Evolutionary conservation across 139 green algal species (phyloP).

Genomic region (Eudorina sp.): DNA sequence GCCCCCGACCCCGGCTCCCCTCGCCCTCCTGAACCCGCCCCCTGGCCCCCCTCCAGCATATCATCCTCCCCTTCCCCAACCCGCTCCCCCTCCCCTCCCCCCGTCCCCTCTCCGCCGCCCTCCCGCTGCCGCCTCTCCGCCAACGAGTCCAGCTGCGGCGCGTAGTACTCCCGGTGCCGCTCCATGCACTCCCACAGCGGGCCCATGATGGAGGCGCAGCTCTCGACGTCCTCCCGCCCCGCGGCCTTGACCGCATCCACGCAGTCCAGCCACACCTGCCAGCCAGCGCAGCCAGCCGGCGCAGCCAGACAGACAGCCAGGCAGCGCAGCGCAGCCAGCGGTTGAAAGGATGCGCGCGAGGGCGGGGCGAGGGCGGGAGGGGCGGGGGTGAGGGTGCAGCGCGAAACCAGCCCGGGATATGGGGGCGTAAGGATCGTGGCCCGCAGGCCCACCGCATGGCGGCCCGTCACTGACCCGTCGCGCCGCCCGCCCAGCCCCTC

Average conservation of each 20-base stretch:
- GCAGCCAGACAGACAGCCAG: not conserved
- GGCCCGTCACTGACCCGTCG: too few relatives aligned
- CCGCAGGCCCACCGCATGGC: too few relatives aligned
- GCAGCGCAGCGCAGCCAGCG: not conserved
- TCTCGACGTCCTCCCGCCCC: conserved; percentile 46
- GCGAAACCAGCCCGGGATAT: too few relatives aligned
- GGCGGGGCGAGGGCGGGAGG: not conserved
- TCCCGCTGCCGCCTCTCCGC: not conserved
- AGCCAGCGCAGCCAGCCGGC: not conserved
- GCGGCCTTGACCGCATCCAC: conserved; percentile 21
- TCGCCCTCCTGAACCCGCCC: too few relatives aligned
- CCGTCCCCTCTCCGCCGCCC: not conserved
- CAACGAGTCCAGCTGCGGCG: conserved; percentile 31
- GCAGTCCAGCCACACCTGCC: conserved; percentile 47
- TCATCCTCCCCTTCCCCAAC: not conserved
- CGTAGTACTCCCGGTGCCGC: conserved; percentile 38
- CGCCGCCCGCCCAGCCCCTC: too few relatives aligned
- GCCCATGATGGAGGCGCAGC: conserved; percentile 28
- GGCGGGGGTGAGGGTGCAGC: too few relatives aligned
- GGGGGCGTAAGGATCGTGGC: too few relatives aligned
- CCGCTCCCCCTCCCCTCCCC: not conserved
- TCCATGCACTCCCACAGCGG: conserved; percentile 53
- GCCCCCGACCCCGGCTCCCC: not conserved
- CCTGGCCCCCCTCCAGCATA: too few relatives aligned
- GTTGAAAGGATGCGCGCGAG: not conserved